These are phyloP conservation scores for Solanum pimpinellifolium DNA, from an alignment of 257 asterid species.

Conservation along the genomic window DNA sequence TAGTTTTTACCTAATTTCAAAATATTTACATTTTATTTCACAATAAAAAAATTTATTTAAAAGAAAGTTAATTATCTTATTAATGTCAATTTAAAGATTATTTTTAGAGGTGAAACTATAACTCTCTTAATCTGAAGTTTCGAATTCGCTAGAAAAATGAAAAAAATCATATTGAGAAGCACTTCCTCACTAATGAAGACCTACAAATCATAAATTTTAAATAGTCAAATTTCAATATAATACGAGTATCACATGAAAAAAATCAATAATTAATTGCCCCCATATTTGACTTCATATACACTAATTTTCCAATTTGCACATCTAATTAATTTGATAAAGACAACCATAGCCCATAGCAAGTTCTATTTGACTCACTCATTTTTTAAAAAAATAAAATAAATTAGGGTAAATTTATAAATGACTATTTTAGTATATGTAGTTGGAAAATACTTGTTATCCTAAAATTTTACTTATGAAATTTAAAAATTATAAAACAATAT, in stretches of 20 bases:
- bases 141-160: accelerated
- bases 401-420: no score
- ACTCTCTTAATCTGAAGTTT: accelerated
- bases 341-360: not conserved
- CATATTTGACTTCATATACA: not conserved
- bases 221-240: no score
- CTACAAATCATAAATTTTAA: accelerated
- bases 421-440: no score
- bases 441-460: not conserved
- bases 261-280: not conserved
- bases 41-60: no score
- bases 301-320: not conserved
- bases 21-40: no score
- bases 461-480: no score
- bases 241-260: no score
- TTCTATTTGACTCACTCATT: not conserved
- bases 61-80: not conserved
- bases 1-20: no score
- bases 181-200: no score
- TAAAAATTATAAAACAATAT: no score
- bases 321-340: not conserved
- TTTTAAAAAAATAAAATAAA: no score
- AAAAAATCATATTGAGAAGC: accelerated
- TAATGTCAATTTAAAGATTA: not conserved
- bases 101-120: no score